Percentiles rank a stretch among this genome's conserved stretches.
These are phyloP conservation scores for Auricularia heimuer DNA, from an alignment of 768 basidiomycete species.

Conservation along the genomic window DNA sequence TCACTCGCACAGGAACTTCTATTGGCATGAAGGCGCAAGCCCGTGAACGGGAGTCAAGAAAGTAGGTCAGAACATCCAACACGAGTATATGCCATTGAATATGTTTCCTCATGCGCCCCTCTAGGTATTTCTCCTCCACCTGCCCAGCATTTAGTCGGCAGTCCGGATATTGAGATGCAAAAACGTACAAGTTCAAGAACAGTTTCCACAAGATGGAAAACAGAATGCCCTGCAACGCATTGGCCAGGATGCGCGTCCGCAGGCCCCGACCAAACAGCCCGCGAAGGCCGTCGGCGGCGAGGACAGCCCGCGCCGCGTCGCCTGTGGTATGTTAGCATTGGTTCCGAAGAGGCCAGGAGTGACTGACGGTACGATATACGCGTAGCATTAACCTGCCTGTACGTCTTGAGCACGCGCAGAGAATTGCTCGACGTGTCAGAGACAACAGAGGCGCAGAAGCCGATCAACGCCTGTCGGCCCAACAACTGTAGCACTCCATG, in stretches of 20 bases:
- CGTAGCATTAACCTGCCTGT: conserved; percentile 80
- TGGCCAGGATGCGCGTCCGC: conserved; percentile 80
- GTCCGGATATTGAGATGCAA: background rate
- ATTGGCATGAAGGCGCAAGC: too few relatives aligned
- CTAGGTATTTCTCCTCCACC: background rate
- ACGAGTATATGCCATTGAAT: too few relatives aligned
- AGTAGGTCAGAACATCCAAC: too few relatives aligned
- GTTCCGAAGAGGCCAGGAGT: background rate
- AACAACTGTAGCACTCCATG: conserved; percentile 48
- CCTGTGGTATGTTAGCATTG: conserved; percentile 14
- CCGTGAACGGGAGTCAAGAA: too few relatives aligned
- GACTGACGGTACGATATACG: conserved; percentile 57
- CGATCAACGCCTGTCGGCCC: conserved; percentile 78
- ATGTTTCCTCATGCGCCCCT: too few relatives aligned
- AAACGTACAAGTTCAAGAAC: conserved; percentile 77
- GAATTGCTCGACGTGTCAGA: conserved; percentile 86
- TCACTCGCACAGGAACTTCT: too few relatives aligned
- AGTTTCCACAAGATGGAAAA: conserved; percentile 87
- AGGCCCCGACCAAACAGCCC: conserved; percentile 86
- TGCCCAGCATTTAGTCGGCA: background rate
- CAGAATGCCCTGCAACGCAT: conserved; percentile 85
- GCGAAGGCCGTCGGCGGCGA: conserved; percentile 61
- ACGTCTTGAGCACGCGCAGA: conserved; percentile 89
- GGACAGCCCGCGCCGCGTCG: conserved; percentile 66
- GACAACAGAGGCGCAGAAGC: conserved; percentile 75